Conservation (phyloP, 1,284 basidiomycete genomes). For the Malassezia restricta region DNA sequence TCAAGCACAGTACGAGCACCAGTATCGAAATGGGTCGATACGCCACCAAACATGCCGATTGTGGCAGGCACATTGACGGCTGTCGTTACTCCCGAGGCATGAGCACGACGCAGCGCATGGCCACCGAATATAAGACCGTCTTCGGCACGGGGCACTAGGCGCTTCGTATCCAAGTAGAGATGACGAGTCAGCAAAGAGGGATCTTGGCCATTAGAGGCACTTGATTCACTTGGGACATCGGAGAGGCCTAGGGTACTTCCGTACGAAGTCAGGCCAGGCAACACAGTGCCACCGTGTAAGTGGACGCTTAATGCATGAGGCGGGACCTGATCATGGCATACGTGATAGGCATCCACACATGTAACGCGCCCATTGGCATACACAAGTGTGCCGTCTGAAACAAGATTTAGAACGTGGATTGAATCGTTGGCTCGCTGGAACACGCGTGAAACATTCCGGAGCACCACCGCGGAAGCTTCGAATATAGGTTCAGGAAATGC, state of each 20-base stretch:
- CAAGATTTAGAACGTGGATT: neutral
- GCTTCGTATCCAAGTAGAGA: slow-evolving; percentile 1
- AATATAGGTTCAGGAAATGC: slow-evolving; percentile 24
- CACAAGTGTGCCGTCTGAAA: slow-evolving; percentile 15
- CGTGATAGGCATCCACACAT: slow-evolving; percentile 16
- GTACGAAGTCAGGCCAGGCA: slow-evolving; percentile 20
- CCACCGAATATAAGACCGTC: slow-evolving; percentile 33
- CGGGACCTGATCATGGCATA: neutral
- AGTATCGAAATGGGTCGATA: slow-evolving; percentile 22
- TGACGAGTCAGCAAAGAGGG: slow-evolving; percentile 2
- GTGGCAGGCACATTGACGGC: slow-evolving; percentile 49
- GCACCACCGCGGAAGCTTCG: slow-evolving; percentile 15
- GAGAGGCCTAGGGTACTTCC: slow-evolving; percentile 31
- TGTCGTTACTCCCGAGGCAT: slow-evolving; percentile 54
- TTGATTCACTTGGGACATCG: slow-evolving; percentile 27
- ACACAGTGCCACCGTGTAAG: slow-evolving; percentile 17
- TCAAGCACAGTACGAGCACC: slow-evolving; percentile 49
- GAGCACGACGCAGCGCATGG: slow-evolving; percentile 42
- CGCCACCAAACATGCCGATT: slow-evolving; percentile 53
- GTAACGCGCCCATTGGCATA: slow-evolving; percentile 17
- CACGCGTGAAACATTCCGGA: slow-evolving; percentile 22
- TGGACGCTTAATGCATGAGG: slow-evolving; percentile 10
- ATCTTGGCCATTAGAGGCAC: slow-evolving; percentile 23
- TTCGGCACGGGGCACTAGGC: slow-evolving; percentile 18
- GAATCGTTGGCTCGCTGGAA: neutral